A percentile compares a stretch with the other conserved stretches of the same genome.
phyloP scores from a whole-genome alignment of 2,329 filamentous ascomycete species.

The Fusarium sp. region DNA sequence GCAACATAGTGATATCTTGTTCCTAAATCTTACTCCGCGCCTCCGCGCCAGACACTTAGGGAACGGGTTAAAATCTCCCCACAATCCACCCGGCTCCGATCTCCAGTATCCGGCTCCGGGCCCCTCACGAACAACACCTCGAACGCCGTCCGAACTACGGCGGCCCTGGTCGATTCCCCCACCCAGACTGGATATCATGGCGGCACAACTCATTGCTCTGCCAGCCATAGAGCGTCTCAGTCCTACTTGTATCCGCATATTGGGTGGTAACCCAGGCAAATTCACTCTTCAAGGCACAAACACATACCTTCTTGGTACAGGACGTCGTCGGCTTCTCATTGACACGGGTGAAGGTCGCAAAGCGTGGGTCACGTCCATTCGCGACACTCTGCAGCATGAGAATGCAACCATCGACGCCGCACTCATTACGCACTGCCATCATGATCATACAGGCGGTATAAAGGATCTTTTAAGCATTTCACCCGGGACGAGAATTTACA shows the following conservation, averaged over 20 bases:
- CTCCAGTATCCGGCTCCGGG: slow-evolving; percentile 31
- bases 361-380: slow-evolving; percentile 77
- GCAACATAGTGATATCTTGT: not conserved
- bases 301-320: slow-evolving; percentile 90
- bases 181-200: slow-evolving; percentile 60
- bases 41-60: not conserved
- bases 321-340: slow-evolving; percentile 79
- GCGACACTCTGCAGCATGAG: slow-evolving; percentile 74
- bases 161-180: not conserved
- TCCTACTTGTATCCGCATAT: slow-evolving; percentile 81
- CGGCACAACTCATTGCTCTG: slow-evolving; percentile 72
- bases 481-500: slow-evolving; percentile 75
- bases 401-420: slow-evolving; percentile 75
- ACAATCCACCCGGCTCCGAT: slow-evolving; percentile 29
- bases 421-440: slow-evolving; percentile 93
- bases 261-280: slow-evolving; percentile 93
- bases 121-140: slow-evolving; percentile 23
- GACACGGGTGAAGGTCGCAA: slow-evolving; percentile 89
- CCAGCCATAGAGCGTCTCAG: slow-evolving; percentile 83
- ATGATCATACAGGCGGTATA: slow-evolving; percentile 85
- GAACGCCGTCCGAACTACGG: not conserved
- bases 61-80: slow-evolving; percentile 21
- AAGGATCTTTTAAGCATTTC: slow-evolving; percentile 73
- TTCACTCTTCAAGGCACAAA: slow-evolving; percentile 85
- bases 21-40: not conserved